phyloP scores from a whole-genome alignment of 371 early-diverging fungal species.

The Mortierella sp. region DNA sequence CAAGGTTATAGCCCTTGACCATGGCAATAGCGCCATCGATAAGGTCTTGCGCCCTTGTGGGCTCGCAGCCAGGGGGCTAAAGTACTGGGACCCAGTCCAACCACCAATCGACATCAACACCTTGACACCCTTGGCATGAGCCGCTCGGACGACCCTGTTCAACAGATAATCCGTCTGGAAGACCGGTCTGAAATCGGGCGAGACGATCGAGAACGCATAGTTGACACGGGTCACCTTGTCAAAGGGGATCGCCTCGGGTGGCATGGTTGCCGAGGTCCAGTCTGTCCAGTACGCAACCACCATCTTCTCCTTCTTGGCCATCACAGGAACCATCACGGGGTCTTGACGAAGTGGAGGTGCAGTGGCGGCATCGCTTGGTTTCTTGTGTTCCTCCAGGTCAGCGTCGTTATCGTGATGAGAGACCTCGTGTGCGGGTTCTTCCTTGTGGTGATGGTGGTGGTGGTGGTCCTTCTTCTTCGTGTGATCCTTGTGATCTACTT shows the following conservation, averaged over 20 bases:
- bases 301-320: slow-evolving; percentile 31
- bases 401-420: background rate
- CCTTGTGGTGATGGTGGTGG: too few species aligned
- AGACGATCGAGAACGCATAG: slow-evolving; percentile 56
- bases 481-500: background rate
- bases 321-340: background rate
- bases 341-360: background rate
- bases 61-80: slow-evolving; percentile 68
- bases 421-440: background rate
- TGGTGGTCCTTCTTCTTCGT: too few species aligned
- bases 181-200: slow-evolving; percentile 34
- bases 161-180: slow-evolving; percentile 44
- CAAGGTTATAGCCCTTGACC: slow-evolving; percentile 63
- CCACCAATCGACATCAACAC: slow-evolving; percentile 81
- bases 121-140: slow-evolving; percentile 57
- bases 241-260: slow-evolving; percentile 53
- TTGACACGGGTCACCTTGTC: slow-evolving; percentile 59
- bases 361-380: background rate
- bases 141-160: slow-evolving; percentile 28
- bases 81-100: slow-evolving; percentile 76
- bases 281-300: slow-evolving; percentile 57
- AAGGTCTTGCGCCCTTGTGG: slow-evolving; percentile 58
- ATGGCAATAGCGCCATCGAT: slow-evolving; percentile 59
- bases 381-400: background rate
- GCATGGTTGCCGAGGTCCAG: slow-evolving; percentile 43